phyloP scores from a whole-genome alignment of 108 stramenopile species.

The Chaetoceros tenuissimus region DNA sequence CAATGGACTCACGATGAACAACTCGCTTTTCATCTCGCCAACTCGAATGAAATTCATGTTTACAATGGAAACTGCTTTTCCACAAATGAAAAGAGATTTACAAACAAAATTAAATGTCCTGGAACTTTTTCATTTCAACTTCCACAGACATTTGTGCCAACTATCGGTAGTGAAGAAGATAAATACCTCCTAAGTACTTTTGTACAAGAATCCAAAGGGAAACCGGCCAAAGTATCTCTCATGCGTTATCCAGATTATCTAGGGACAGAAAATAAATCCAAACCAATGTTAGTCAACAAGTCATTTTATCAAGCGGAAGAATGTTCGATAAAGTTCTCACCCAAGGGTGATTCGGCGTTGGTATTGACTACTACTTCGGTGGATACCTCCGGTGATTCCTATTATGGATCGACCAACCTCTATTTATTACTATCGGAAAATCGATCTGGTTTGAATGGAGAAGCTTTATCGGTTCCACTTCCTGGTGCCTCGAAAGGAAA shows the following conservation, averaged over 20 bases:
- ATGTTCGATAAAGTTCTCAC: conserved; percentile 58
- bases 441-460: conserved; percentile 19
- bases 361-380: conserved; percentile 82
- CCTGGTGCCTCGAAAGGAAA: conserved; percentile 51
- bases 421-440: conserved; percentile 64
- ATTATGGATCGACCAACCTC: conserved; percentile 90
- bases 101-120: conserved; percentile 47
- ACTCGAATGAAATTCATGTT: conserved; percentile 69
- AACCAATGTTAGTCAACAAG: conserved; percentile 55
- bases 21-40: conserved; percentile 44
- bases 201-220: conserved; percentile 78
- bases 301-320: conserved; percentile 78
- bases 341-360: conserved; percentile 68
- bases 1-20: conserved; percentile 90
- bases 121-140: conserved; percentile 50
- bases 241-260: conserved; percentile 49
- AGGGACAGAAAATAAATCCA: conserved; percentile 12
- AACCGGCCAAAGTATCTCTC: conserved; percentile 73
- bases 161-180: conserved; percentile 7
- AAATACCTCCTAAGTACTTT: conserved; percentile 69
- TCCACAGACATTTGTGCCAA: conserved; percentile 17
- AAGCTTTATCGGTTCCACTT: conserved; percentile 54
- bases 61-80: conserved; percentile 37
- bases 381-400: conserved; percentile 87
- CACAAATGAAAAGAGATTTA: conserved; percentile 20